Conservation (phyloP, 1,284 basidiomycete genomes). For the Fomitopsis schrenkii region DNA sequence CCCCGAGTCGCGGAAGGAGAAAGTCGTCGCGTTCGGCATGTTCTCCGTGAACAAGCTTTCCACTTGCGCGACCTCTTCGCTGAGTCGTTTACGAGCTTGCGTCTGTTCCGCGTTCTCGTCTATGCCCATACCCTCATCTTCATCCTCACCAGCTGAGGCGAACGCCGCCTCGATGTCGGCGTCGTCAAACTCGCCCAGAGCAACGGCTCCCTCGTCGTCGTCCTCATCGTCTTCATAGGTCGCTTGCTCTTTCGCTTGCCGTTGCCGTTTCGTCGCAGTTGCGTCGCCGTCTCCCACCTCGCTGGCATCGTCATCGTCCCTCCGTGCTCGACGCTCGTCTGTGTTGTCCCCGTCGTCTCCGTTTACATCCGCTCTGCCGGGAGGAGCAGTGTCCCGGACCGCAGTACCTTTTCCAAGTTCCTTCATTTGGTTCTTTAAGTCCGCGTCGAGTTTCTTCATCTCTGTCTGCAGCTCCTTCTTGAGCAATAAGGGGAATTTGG, state of each 20-base stretch:
- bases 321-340: slow-evolving; percentile 55
- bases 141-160: slow-evolving; percentile 37
- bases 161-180: slow-evolving; percentile 71
- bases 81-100: slow-evolving; percentile 25
- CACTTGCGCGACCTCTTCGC: slow-evolving; percentile 40
- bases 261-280: slow-evolving; percentile 40
- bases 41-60: slow-evolving; percentile 49
- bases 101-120: slow-evolving; percentile 28
- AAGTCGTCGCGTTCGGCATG: slow-evolving; percentile 60
- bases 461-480: slow-evolving; percentile 87
- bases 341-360: slow-evolving; percentile 55
- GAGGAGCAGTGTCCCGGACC: slow-evolving; percentile 40
- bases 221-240: slow-evolving; percentile 57
- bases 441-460: slow-evolving; percentile 82
- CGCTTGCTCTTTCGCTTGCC: slow-evolving; percentile 44
- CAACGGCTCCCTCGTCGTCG: slow-evolving; percentile 42
- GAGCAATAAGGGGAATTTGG: slow-evolving; percentile 79
- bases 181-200: slow-evolving; percentile 51
- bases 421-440: slow-evolving; percentile 76
- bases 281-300: slow-evolving; percentile 31
- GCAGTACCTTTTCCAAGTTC: slow-evolving; percentile 80
- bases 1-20: slow-evolving; percentile 71
- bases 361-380: slow-evolving; percentile 40
- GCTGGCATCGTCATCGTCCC: slow-evolving; percentile 39
- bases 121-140: slow-evolving; percentile 4